Evolutionary conservation across 2,329 filamentous ascomycete genomes (phyloP), one percentile per base, ranked within the genome.

Genomic region (Fusarium compactum): DNA sequence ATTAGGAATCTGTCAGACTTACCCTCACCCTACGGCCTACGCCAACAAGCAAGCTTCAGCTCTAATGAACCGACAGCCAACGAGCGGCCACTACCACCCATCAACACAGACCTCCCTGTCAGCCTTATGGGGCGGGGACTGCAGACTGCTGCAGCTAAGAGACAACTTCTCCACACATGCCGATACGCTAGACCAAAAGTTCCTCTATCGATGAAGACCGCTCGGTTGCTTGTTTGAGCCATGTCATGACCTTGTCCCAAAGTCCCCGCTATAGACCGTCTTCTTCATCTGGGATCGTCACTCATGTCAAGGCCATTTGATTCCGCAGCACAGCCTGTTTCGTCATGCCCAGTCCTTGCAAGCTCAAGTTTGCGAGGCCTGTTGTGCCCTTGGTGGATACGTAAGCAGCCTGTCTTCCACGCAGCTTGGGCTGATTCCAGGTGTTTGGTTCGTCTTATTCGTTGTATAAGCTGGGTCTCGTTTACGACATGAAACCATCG

Each of bases 51-150:
- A 50, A 62, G 52, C 48, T 64, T 57, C 58, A 65, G 52, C 66
- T 71, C 64, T 53, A 54, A 53, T 41, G 55, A 38, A 46, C 16
- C 27, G 38, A 38, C 30, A 58, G 32, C 67, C 67, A 70, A 70
- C 67, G 46, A 71, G 50, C 29, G 30, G 34, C 46, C 38, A 50
- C 22, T 63, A 38, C 57, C n/a, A 30, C 44, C 69, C 55, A 55
- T 55, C 54, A 46, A 47, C 25, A 43, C 53, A 66, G 41, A 62
- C 65, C 51, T 62, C 69, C 68, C 58, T 70, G 71, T 75, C 75
- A 77, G 75, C 75, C 75, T 74, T 77, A 77, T 67, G 73, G 69
- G 67, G 65, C 73, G 63, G 63, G 61, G 27, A 25, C 40, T 46
- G 52, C 57, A 59, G 51, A 44, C 56, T 52, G 58, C 56, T 58